These are phyloP conservation scores for Aspergillus sergii DNA, from an alignment of 2,329 filamentous ascomycete species.

Conservation along the genomic window DNA sequence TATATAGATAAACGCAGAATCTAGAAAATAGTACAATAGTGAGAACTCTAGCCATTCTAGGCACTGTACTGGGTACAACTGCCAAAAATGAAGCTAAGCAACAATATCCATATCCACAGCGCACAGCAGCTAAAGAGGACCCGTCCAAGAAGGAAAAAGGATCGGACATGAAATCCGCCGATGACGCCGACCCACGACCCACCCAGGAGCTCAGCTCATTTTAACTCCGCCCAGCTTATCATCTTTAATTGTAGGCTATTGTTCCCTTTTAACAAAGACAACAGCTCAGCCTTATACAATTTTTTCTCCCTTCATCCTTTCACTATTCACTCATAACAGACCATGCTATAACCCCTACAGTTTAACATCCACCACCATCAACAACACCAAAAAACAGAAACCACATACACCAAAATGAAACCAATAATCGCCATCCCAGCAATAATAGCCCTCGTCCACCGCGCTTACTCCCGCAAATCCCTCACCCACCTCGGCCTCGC, in stretches of 20 bases:
- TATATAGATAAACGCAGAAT: background rate
- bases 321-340: background rate
- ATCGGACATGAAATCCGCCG: background rate
- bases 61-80: background rate
- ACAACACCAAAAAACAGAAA: background rate
- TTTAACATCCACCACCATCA: background rate
- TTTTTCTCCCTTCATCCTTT: background rate
- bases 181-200: background rate
- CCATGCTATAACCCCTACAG: background rate
- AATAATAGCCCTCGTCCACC: conserved; percentile 63
- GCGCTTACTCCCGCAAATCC: conserved; percentile 72
- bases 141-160: background rate
- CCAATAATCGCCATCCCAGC: conserved; percentile 46
- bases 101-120: no score
- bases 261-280: background rate
- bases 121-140: background rate
- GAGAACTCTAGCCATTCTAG: background rate
- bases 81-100: no score
- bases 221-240: background rate
- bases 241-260: background rate
- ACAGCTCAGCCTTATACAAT: background rate
- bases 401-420: conserved; percentile 41
- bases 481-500: conserved; percentile 77
- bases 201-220: background rate
- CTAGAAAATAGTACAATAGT: background rate